phyloP scores from a whole-genome alignment of 2,329 filamentous ascomycete genomes.

The Macrophomina pseudophaseolina region DNA sequence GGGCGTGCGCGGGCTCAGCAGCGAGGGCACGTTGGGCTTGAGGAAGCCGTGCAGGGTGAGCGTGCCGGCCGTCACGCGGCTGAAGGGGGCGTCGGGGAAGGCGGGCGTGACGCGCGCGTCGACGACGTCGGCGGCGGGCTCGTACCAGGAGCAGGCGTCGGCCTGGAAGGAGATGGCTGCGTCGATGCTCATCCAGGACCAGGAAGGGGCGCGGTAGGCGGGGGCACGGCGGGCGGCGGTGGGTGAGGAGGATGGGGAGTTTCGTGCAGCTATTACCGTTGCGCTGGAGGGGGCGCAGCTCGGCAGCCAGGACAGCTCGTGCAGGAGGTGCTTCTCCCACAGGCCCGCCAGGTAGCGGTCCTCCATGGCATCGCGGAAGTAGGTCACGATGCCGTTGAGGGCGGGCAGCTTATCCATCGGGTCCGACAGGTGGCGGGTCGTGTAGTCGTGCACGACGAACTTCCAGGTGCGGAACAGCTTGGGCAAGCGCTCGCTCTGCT shows the following conservation, averaged over 20 bases:
- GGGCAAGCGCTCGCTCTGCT: slow-evolving; percentile 14
- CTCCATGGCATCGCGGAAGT: slow-evolving; percentile 23
- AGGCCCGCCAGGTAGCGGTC: slow-evolving; percentile 26
- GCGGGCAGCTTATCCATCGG: slow-evolving; percentile 26
- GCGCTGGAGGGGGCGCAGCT: not conserved
- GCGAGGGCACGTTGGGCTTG: slow-evolving; percentile 6
- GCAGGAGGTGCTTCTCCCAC: slow-evolving; percentile 24
- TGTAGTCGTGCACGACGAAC: slow-evolving; percentile 27
- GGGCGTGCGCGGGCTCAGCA: slow-evolving; percentile 19
- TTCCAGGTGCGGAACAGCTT: slow-evolving; percentile 25
- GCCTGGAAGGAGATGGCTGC: slow-evolving; percentile 24
- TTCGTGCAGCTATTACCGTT: not conserved
- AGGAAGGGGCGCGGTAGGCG: slow-evolving; percentile 17
- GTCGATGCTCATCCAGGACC: slow-evolving; percentile 23
- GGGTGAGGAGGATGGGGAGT: not conserved
- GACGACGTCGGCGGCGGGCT: slow-evolving; percentile 15
- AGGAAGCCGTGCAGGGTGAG: slow-evolving; percentile 5
- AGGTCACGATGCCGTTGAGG: slow-evolving; percentile 25
- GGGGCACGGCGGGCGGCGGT: not conserved
- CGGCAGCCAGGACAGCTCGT: slow-evolving; percentile 24
- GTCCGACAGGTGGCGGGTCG: slow-evolving; percentile 6
- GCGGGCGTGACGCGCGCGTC: not conserved
- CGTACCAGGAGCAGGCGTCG: slow-evolving; percentile 24
- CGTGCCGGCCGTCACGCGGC: not conserved
- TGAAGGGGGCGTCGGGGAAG: not conserved